Base-by-base conservation (phyloP, 78 protist species). In the Dictyostelium intermedium region DNA sequence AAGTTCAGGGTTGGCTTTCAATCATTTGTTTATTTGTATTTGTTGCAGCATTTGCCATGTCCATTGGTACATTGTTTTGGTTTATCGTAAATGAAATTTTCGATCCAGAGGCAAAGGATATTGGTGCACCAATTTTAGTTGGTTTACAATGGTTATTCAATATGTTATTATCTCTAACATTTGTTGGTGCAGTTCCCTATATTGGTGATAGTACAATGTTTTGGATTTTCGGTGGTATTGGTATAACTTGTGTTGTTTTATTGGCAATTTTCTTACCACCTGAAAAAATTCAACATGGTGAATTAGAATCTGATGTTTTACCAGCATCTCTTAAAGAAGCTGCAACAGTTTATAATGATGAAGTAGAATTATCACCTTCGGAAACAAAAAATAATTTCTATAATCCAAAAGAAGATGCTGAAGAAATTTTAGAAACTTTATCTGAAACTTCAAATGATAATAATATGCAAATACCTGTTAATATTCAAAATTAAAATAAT, bases 171-270 rank as follows among this genome's bases (percentile, higher is more conserved):
- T 43, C 87, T 16, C 81, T 89, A 11, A 23, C 83, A 20, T 89
- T 89, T 77, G n/a, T 89, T 10, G 27, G 74, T 20, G 86, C 56
- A 2, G 86, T 82, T 10, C 27, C 32, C n/a, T 87, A 87, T 45
- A 30, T 87, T 18, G 94, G 94, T 5, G 47, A 77, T 20, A 25
- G 53, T 1, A 89, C 94, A 32, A 89, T 89, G 94, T 89, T 89
- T 80, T 89, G 94, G 94, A 80, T 89, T 18, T 89, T 89, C 37
- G 94, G 94, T 80, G 94, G 94, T 23, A 20, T 89, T 18, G 94
- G 94, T 79, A 18, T 77, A n/a, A 25, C 41, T 16, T 77, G 82
- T 43, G 82, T 77, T 39, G 50, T 77, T 3, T 23, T 77, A 32
- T 80, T 80, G n/a, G 85, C 85, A 14, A 53, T 37, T 14, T 80